Conservation (phyloP, 768 basidiomycete genomes). For the Pleurotus giganteus region DNA sequence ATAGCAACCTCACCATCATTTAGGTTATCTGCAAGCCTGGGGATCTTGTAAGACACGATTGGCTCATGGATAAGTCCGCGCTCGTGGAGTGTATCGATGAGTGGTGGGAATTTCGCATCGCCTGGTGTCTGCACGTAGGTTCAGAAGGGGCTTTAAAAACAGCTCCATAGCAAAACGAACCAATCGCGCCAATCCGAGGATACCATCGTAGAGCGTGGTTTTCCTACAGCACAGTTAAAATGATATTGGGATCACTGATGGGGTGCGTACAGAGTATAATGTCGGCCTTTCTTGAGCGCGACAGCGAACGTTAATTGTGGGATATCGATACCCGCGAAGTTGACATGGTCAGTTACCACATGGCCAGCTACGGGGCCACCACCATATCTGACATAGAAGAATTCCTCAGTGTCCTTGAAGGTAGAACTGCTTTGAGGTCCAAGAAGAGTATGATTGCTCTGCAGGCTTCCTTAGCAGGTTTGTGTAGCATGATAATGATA, state of each 20-base stretch:
- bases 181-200: slow-evolving; percentile 44
- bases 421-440: slow-evolving; percentile 59
- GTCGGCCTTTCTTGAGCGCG: slow-evolving; percentile 51
- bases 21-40: slow-evolving; percentile 52
- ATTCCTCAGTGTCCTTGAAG: slow-evolving; percentile 51
- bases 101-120: slow-evolving; percentile 54
- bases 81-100: slow-evolving; percentile 55
- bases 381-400: slow-evolving; percentile 69
- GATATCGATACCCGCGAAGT: slow-evolving; percentile 60
- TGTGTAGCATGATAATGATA: background rate
- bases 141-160: background rate
- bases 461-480: background rate
- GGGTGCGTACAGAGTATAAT: slow-evolving; percentile 50
- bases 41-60: slow-evolving; percentile 66
- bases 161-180: slow-evolving; percentile 12
- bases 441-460: slow-evolving; percentile 48
- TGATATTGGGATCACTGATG: slow-evolving; percentile 55
- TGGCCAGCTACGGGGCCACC: slow-evolving; percentile 66
- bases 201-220: slow-evolving; percentile 49
- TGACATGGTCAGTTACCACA: slow-evolving; percentile 61
- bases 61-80: slow-evolving; percentile 47
- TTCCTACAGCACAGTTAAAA: slow-evolving; percentile 21
- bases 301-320: slow-evolving; percentile 67
- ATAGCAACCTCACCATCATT: slow-evolving; percentile 65
- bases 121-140: slow-evolving; percentile 51